Base-by-base conservation (phyloP, 306 rosid genomes). In the Prunus mume region DNA sequence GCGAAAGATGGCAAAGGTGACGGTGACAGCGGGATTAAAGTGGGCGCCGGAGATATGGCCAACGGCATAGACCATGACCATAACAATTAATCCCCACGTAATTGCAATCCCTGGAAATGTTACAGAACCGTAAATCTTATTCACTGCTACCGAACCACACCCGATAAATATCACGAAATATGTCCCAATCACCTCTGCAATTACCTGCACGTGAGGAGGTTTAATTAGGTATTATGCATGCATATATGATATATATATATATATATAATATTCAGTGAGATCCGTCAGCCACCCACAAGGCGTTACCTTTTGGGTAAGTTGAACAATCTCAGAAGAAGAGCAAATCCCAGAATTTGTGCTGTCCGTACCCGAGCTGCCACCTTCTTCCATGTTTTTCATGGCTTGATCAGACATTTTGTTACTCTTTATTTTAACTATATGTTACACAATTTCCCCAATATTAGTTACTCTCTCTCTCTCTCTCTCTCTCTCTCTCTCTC, bases 11-110 rank as follows among this genome's bases (percentile, higher is more conserved):
- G 96, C 86, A 8, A 87, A 85, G 67, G 92, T 61, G 38, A 86
- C 4, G 1, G 90, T 91, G 38, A 91, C 92, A 0, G 90, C 90
- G 0, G 93, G 93, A 69, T 89, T 89, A 51, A 91, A 86, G 81
- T 91, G 96, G 15, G 80, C 93, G 52, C 92, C 90, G 41, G 96
- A 91, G 47, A 89, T 87, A 15, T 91, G 96, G 62, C 87, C 92
- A 12, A 91, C 76, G 3, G 96, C 1, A 43, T 89, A 91, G 60
- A 84, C 54, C 90, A 91, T 64, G 56, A 89, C 79, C 77, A 82
- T 86, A 2, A 85, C 92, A 3, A 74, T 19, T 6, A 84, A 18
- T 24, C 96, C 92, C 90, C 93, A 87, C 3, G 74, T 74, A 0
- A 81, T 14, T 49, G 83, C 69, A 60, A 91, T 61, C 20, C 93